Evolutionary conservation across 179 eudicot species (phyloP).

Genomic region (Monotropa hypopitys): DNA sequence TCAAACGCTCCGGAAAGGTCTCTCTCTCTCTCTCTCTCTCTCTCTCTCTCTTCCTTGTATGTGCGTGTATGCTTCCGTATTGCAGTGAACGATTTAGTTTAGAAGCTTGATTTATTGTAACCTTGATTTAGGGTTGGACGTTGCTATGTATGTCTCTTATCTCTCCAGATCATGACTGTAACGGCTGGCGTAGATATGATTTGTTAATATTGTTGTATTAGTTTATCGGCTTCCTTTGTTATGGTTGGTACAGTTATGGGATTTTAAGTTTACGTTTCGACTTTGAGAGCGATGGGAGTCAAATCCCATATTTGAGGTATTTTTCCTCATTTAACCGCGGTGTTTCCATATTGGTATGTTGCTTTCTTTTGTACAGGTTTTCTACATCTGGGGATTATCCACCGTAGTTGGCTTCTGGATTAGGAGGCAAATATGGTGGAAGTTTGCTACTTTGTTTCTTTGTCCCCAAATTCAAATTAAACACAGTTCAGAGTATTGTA

Average conservation of each 20-base stretch:
- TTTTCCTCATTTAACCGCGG: neutral
- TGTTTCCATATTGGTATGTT: neutral
- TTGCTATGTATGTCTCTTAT: neutral
- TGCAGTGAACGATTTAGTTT: neutral
- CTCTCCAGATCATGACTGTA: neutral
- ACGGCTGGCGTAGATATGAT: neutral
- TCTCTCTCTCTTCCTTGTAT: neutral
- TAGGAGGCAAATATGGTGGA: too few species aligned
- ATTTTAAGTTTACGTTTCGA: neutral
- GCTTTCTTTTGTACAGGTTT: neutral
- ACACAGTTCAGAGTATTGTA: neutral
- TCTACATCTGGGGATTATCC: neutral
- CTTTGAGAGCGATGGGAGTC: neutral
- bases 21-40: neutral
- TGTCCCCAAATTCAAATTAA: neutral
- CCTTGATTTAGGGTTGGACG: neutral
- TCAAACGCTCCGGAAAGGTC: conserved; percentile 53
- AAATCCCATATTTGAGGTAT: neutral
- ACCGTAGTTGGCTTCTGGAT: neutral
- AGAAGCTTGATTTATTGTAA: neutral
- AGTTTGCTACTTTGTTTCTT: neutral
- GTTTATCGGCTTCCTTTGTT: neutral
- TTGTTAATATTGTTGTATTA: neutral
- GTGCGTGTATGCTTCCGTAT: neutral
- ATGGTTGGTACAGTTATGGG: neutral